These are phyloP conservation scores for Penstemon eatonii DNA, from an alignment of 257 asterid species.

Conservation along the genomic window DNA sequence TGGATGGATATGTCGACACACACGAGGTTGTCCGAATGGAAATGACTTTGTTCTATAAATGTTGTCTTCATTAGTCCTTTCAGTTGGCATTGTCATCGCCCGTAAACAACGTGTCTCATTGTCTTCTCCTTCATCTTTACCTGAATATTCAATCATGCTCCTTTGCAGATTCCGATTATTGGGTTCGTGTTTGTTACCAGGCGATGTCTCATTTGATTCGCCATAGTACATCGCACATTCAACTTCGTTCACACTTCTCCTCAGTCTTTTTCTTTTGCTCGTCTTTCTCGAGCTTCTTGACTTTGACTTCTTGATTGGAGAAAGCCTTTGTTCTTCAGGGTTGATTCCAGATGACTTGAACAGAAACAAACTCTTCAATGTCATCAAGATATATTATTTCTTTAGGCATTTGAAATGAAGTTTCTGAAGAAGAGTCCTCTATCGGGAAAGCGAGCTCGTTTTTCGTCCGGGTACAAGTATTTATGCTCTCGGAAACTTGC, in stretches of 20 bases:
- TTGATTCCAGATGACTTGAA: constrained; percentile 45
- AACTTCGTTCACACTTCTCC: constrained; percentile 37
- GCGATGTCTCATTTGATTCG: constrained; percentile 20
- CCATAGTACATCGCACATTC: constrained; percentile 52
- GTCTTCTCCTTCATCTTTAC: not conserved
- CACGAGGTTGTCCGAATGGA: constrained; percentile 33
- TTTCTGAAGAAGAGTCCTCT: constrained; percentile 43
- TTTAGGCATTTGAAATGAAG: constrained; percentile 32
- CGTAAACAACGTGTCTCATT: constrained; percentile 12
- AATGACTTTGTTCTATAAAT: constrained; percentile 49
- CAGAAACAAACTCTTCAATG: constrained; percentile 65
- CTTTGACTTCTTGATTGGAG: constrained; percentile 5
- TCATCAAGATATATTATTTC: constrained; percentile 61
- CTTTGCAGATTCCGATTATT: constrained; percentile 24
- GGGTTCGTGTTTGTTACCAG: constrained; percentile 25
- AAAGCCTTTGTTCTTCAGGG: not conserved
- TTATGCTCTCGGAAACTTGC: too few relatives aligned
- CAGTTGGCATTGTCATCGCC: constrained; percentile 53
- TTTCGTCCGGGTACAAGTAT: too few relatives aligned
- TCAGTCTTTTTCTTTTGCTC: constrained; percentile 36
- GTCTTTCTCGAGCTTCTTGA: constrained; percentile 25
- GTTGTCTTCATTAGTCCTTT: constrained; percentile 40
- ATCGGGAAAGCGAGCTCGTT: too few relatives aligned
- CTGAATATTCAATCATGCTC: constrained; percentile 22
- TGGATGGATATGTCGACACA: constrained; percentile 68